A percentile compares a stretch with the other conserved stretches of the same genome.
phyloP scores from a whole-genome alignment of 257 asterid species.

The Solanum gandarillasii region DNA sequence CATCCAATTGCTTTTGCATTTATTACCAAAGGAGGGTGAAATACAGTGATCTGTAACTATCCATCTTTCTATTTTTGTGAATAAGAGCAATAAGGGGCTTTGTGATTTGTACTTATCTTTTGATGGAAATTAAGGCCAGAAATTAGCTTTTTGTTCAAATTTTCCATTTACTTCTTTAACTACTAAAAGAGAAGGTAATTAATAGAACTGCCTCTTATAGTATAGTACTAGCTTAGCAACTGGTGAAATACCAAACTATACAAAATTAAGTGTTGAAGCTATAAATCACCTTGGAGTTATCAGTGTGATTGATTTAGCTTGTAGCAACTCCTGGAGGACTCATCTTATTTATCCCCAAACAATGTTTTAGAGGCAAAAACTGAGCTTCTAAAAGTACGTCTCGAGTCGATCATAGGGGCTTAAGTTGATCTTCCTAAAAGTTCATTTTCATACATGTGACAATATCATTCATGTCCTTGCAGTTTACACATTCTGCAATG shows the following conservation, averaged over 20 bases:
- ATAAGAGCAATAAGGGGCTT: not conserved
- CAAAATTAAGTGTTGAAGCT: not conserved
- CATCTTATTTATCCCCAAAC: not conserved
- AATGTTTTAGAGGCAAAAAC: not conserved
- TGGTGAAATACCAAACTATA: not conserved
- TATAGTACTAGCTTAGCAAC: not conserved
- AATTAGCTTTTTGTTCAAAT: not conserved
- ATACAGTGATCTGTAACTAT: not conserved
- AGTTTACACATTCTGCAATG: slow-evolving; percentile 27
- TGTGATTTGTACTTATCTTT: not conserved
- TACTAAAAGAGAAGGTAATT: not conserved
- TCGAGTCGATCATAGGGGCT: not conserved
- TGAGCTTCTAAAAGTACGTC: not conserved
- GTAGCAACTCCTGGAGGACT: not conserved
- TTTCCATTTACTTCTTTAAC: not conserved
- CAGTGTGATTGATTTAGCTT: not conserved
- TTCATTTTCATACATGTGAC: not conserved
- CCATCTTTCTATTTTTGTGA: not conserved
- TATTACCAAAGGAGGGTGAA: not conserved
- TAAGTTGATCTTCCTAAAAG: not conserved
- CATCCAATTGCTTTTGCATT: not conserved
- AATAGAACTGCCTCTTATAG: not conserved
- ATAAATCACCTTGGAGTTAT: not conserved
- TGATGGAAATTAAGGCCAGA: not conserved
- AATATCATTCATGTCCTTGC: not conserved